A percentile compares a stretch with the other conserved stretches of the same genome.
These are phyloP conservation scores for Casuarina equisetifolia DNA, from an alignment of 306 rosid genomes.

Conservation along the genomic window DNA sequence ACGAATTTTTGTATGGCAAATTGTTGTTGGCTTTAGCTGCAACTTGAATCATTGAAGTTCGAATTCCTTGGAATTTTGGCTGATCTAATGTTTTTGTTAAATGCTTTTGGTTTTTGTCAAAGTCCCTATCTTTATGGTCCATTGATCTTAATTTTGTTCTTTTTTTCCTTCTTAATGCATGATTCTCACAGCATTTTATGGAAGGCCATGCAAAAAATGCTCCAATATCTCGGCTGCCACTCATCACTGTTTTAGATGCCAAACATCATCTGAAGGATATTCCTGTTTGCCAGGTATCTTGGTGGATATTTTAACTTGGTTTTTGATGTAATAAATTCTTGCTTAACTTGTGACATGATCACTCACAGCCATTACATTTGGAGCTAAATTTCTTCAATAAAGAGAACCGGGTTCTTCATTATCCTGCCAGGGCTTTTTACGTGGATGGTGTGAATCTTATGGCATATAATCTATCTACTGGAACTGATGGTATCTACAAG, in stretches of 20 bases:
- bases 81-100: background rate
- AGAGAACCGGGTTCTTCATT: constrained; percentile 94
- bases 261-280: constrained; percentile 84
- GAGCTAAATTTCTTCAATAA: constrained; percentile 94
- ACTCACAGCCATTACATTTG: constrained; percentile 85
- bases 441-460: constrained; percentile 81
- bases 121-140: constrained; percentile 1
- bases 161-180: constrained; percentile 13
- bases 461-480: constrained; percentile 79
- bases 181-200: constrained; percentile 82
- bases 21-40: background rate
- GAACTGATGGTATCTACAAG: constrained; percentile 76
- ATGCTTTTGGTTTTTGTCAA: constrained; percentile 6
- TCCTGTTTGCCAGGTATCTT: constrained; percentile 77
- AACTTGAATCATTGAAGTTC: background rate
- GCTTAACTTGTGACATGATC: constrained; percentile 29
- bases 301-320: constrained; percentile 28
- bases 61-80: background rate
- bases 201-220: constrained; percentile 88
- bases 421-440: constrained; percentile 88
- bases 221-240: constrained; percentile 94
- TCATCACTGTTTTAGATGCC: constrained; percentile 72
- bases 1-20: background rate
- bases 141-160: background rate
- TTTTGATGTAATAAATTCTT: constrained; percentile 19